Base-by-base conservation (phyloP, 2,329 filamentous ascomycete genomes). In the Exophiala dermatitidis region DNA sequence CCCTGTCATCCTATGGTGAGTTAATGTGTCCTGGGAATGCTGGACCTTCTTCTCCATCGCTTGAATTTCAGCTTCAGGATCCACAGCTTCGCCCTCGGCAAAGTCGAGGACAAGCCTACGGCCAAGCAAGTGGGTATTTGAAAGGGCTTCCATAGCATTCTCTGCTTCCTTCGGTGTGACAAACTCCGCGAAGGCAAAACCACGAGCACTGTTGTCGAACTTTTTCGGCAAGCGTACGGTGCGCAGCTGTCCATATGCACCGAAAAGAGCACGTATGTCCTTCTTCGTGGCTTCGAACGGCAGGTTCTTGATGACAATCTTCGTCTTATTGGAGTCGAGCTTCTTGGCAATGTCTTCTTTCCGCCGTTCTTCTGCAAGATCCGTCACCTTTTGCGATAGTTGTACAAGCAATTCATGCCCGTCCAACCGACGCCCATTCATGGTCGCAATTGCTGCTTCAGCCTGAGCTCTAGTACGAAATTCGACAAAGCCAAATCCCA, bases 1-100 rank as follows among this genome's bases (percentile, higher is more conserved):
- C 64, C 86, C 87, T 60, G 86, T 61, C 67, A 97, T 84, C 69
- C 89, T 85, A 73, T 95, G 89, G 66, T 95, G 76, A 64, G 88
- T 87, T 66, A 97, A 86, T 74, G 90, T 93, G 74, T 94, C 88
- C 69, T 87, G 82, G 74, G 97, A 91, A 56, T 85, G 83, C 58
- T 88, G 88, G 67, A 94, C 86, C 79, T 96, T 98, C 78, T 88
- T 87, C 73, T 95, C 88, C 86, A 98, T 95, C 75, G 89, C 91
- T 69, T 87, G 85, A 67, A 98, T 93, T 73, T 97, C 90, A 71
- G 90, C 89, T 74, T 98, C 93, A 2, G 93, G 85, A 73, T 97
- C 90, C 62, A 93, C 78, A 37, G 88, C 81, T 64, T 97, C 93
- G 60, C 85, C 87, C 65, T 89, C 85, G 37, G 90, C 91, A 73